A percentile compares a stretch with the other conserved stretches of the same genome.
phyloP scores from a whole-genome alignment of 179 eudicot genomes.

The Heliamphora pulchella region DNA sequence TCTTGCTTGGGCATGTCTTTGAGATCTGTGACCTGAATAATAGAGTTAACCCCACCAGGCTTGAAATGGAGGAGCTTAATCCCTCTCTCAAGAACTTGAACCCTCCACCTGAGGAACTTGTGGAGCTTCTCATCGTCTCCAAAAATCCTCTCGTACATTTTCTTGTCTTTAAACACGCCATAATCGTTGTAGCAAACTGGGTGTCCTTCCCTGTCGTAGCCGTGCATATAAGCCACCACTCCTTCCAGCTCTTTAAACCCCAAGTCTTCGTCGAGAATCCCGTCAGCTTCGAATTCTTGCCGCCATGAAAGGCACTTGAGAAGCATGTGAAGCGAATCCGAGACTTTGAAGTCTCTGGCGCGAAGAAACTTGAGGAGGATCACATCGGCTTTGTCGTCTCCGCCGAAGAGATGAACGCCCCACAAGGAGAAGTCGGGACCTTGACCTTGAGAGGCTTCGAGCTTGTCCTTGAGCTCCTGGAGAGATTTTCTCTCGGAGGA shows the following conservation, averaged over 20 bases:
- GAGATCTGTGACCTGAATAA: constrained; percentile 88
- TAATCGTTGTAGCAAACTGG: constrained; percentile 92
- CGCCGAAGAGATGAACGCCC: constrained; percentile 43
- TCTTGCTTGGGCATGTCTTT: constrained; percentile 94
- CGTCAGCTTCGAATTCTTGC: constrained; percentile 56
- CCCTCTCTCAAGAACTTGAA: constrained; percentile 85
- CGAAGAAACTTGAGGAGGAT: constrained; percentile 71
- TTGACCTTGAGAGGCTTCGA: constrained; percentile 22
- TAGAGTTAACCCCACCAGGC: constrained; percentile 76
- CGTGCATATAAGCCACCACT: constrained; percentile 81
- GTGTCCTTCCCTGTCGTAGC: constrained; percentile 64
- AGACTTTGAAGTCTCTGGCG: constrained; percentile 62
- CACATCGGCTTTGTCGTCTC: constrained; percentile 51
- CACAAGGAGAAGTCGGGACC: constrained; percentile 35
- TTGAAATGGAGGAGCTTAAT: constrained; percentile 63
- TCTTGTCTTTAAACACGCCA: constrained; percentile 81
- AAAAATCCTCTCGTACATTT: constrained; percentile 64
- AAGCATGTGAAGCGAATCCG: constrained; percentile 54
- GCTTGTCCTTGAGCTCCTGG: constrained; percentile 42
- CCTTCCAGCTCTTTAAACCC: constrained; percentile 83
- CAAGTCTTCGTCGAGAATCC: constrained; percentile 51
- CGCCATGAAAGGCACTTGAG: constrained; percentile 57
- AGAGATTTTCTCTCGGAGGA: constrained; percentile 54
- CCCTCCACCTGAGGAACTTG: constrained; percentile 78
- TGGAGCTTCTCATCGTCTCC: constrained; percentile 79